Conservation (phyloP, 108 stramenopile genomes). For the Nitzschia putrida region DNA sequence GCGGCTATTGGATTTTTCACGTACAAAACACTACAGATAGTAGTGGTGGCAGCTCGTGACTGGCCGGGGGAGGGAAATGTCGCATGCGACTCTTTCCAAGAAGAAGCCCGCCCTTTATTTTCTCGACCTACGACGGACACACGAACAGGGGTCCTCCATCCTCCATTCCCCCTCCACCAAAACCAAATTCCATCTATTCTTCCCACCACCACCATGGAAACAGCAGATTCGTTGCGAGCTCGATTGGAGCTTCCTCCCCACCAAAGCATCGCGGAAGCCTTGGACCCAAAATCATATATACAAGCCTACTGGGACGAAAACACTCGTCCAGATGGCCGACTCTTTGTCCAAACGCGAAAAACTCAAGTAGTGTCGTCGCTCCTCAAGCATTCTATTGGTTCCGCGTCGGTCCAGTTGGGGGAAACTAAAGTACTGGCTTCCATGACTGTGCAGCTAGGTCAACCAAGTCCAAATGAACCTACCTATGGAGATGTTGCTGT, state of each 20-base stretch:
- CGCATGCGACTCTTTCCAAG: too few species aligned
- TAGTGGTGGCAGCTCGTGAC: too few species aligned
- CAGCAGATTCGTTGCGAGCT: slow-evolving; percentile 13
- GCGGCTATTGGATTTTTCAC: too few species aligned
- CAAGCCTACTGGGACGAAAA: slow-evolving; percentile 52
- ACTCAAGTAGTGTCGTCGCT: slow-evolving; percentile 51
- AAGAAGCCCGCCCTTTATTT: too few species aligned
- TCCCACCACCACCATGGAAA: too few species aligned
- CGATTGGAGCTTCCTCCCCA: slow-evolving; percentile 26
- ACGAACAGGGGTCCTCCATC: too few species aligned
- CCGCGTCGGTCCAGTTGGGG: slow-evolving; percentile 59
- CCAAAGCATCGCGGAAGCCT: slow-evolving; percentile 11
- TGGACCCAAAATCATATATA: slow-evolving; percentile 52
- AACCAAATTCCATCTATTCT: too few species aligned
- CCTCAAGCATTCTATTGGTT: slow-evolving; percentile 63
- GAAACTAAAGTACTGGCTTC: slow-evolving; percentile 65
- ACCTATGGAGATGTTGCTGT: slow-evolving; percentile 60
- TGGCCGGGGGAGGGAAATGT: too few species aligned
- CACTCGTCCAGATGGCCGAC: slow-evolving; percentile 72
- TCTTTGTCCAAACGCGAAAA: slow-evolving; percentile 52
- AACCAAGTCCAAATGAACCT: slow-evolving; percentile 53
- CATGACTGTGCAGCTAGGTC: slow-evolving; percentile 67
- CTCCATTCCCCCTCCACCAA: too few species aligned
- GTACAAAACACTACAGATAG: too few species aligned
- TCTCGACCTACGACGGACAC: too few species aligned